These are phyloP conservation scores for Zychaea mexicana DNA, from an alignment of 371 early-diverging fungal species.

Conservation along the genomic window DNA sequence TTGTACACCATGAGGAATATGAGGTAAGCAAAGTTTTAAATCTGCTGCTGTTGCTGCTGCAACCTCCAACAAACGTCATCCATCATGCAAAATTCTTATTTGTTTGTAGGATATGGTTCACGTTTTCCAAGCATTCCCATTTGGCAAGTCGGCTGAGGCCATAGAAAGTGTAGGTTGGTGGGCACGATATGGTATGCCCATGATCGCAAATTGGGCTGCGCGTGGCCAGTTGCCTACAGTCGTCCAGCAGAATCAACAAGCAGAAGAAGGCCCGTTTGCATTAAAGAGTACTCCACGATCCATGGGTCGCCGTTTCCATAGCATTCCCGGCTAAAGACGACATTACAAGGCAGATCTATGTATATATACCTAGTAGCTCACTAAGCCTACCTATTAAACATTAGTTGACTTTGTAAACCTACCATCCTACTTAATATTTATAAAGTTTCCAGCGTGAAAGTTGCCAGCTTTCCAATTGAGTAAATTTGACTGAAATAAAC, in stretches of 20 bases:
- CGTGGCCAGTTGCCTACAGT: not conserved
- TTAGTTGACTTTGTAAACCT: not conserved
- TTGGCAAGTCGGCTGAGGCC: constrained; percentile 48
- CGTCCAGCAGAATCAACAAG: not conserved
- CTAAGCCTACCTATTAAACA: no score
- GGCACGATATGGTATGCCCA: constrained; percentile 27
- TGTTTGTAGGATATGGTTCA: constrained; percentile 51
- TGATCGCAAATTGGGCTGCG: constrained; percentile 11
- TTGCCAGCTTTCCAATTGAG: no score
- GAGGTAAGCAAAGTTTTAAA: constrained; percentile 19
- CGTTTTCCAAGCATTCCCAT: constrained; percentile 60
- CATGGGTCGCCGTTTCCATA: constrained; percentile 18
- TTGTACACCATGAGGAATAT: constrained; percentile 41
- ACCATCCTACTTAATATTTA: no score
- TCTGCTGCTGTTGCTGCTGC: not conserved
- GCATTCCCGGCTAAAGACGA: constrained; percentile 17
- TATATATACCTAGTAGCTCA: not conserved
- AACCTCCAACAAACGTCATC: no score
- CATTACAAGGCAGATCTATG: not conserved
- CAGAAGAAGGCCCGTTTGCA: constrained; percentile 2
- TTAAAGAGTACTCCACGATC: constrained; percentile 9
- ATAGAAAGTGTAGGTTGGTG: constrained; percentile 47
- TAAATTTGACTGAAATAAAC: no score
- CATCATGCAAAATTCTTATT: not conserved
- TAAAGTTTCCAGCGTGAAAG: no score